Evolutionary conservation across 2,329 filamentous ascomycete genomes (phyloP).

Genomic region (Fusarium sublunatum): DNA sequence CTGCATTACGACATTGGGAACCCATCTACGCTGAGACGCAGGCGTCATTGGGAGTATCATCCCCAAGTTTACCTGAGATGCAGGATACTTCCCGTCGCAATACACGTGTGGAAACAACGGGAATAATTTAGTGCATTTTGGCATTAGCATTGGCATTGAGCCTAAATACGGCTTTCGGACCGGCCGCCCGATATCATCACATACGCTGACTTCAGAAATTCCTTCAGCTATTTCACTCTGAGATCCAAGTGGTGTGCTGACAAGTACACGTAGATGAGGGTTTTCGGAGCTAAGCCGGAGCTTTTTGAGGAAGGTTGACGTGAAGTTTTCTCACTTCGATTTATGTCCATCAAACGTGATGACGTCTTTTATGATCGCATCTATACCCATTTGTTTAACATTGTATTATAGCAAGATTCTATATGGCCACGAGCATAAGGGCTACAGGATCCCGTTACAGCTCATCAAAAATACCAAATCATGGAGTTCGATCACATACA

Average conservation of each 20-base stretch:
- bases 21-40: constrained; percentile 6
- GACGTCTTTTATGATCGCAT: constrained; percentile 35
- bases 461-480: not conserved
- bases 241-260: constrained; percentile 19
- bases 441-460: not conserved
- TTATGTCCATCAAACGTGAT: constrained; percentile 33
- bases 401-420: constrained; percentile 15
- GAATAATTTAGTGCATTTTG: constrained; percentile 26
- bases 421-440: constrained; percentile 13
- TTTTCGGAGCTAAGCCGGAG: constrained; percentile 4
- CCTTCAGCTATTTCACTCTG: constrained; percentile 5
- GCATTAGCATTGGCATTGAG: constrained; percentile 1
- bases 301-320: constrained; percentile 13
- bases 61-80: constrained; percentile 29
- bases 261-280: constrained; percentile 11
- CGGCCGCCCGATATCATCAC: constrained; percentile 28
- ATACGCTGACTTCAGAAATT: constrained; percentile 11
- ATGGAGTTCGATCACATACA: not conserved
- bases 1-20: constrained; percentile 12
- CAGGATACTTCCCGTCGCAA: constrained; percentile 12
- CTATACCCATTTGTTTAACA: constrained; percentile 41
- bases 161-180: constrained; percentile 35
- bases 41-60: constrained; percentile 19
- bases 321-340: constrained; percentile 23
- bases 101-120: constrained; percentile 6